Conservation (phyloP, 352 stramenopile genomes). For the Phytophthora niederhauseri region DNA sequence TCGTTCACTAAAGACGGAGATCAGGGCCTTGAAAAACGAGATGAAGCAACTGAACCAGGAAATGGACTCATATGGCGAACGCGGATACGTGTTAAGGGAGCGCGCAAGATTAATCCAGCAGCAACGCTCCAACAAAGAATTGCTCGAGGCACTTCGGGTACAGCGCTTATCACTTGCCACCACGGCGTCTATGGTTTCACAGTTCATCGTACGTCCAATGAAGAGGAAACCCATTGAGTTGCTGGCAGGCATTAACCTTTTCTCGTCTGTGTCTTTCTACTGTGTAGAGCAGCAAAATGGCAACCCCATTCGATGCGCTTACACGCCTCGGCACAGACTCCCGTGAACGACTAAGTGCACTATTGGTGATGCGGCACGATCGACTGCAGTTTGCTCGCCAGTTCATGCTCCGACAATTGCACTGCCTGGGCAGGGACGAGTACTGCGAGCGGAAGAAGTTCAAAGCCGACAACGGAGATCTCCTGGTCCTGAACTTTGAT, state of each 20-base stretch:
- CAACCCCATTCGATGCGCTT: not conserved
- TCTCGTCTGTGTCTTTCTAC: not conserved
- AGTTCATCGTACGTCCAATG: slow-evolving; percentile 22
- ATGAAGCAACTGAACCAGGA: slow-evolving; percentile 12
- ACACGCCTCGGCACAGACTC: slow-evolving; percentile 13
- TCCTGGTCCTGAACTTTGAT: slow-evolving; percentile 38
- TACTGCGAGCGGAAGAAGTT: slow-evolving; percentile 42
- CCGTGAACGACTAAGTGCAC: slow-evolving; percentile 1
- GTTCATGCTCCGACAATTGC: slow-evolving; percentile 23
- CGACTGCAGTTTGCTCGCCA: slow-evolving; percentile 27
- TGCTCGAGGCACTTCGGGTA: slow-evolving; percentile 12
- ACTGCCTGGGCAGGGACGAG: slow-evolving; percentile 22
- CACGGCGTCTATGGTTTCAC: slow-evolving; percentile 20
- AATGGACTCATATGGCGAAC: not conserved
- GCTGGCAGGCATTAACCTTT: not conserved
- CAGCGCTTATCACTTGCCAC: slow-evolving; percentile 22
- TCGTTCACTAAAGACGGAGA: slow-evolving; percentile 17
- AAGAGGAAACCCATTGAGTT: not conserved
- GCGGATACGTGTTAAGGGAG: not conserved
- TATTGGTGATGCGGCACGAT: slow-evolving; percentile 21
- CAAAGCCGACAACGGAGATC: slow-evolving; percentile 31
- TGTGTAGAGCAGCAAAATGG: not conserved
- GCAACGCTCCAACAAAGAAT: slow-evolving; percentile 11
- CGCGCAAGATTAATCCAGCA: slow-evolving; percentile 12
- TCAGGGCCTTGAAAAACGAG: slow-evolving; percentile 13